Percentiles rank a stretch among this genome's conserved stretches.
phyloP scores from a whole-genome alignment of 2,329 filamentous ascomycete genomes.

The Botrytis sinoallii region DNA sequence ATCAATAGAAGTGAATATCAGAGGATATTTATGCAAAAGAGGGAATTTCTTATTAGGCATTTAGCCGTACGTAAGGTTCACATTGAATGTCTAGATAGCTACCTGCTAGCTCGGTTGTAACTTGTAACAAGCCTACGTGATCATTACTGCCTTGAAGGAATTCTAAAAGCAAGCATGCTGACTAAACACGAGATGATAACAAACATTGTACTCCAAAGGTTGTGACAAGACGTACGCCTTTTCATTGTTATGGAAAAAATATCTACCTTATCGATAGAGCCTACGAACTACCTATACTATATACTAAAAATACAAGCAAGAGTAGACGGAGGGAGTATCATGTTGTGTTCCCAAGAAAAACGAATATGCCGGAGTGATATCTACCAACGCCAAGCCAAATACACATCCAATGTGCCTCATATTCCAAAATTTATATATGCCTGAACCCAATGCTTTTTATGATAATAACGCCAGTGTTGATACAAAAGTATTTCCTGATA shows the following conservation, averaged over 20 bases:
- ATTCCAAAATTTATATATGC: constrained; percentile 11
- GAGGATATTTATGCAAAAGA: not conserved
- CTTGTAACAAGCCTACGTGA: not conserved
- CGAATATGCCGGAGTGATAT: constrained; percentile 19
- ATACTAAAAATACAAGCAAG: not conserved
- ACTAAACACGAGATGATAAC: not conserved
- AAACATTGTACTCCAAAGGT: not conserved
- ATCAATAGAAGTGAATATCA: not conserved
- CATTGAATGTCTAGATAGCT: not conserved
- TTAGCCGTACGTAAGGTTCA: not conserved
- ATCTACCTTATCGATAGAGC: not conserved
- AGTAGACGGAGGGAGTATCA: constrained; percentile 1
- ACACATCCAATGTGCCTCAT: constrained; percentile 14
- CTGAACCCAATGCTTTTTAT: constrained; percentile 13
- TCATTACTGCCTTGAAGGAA: constrained; percentile 10
- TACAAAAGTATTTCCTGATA: not conserved
- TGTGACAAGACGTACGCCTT: not conserved
- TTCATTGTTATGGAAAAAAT: not conserved
- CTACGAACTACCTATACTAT: not conserved
- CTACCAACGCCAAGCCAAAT: constrained; percentile 14
- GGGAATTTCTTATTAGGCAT: not conserved
- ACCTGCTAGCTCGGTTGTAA: not conserved
- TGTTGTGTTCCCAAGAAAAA: constrained; percentile 11
- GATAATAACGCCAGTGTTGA: constrained; percentile 13
- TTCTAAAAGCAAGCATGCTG: constrained; percentile 1